Evolutionary conservation across 805 yeast species (phyloP), one percentile per base, ranked within the genome.

Genomic region (Ogataea neopini): DNA sequence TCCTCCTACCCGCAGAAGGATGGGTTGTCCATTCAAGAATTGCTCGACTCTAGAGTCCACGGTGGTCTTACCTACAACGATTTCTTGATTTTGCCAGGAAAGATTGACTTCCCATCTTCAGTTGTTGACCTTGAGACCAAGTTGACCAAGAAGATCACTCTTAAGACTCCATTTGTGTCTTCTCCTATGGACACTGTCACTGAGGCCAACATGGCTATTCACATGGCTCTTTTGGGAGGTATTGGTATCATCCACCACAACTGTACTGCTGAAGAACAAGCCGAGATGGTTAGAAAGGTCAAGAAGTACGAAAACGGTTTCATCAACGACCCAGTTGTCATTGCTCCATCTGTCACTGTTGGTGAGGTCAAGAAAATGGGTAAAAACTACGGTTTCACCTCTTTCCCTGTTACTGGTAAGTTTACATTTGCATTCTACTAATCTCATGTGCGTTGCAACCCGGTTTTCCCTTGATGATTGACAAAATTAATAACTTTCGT

Each of bases 131-230:
- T 92, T 67, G 96, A 91, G 60, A 79, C 96, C 55, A 86, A 80
- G 70, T 77, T 94, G 71, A 92, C 99, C 66, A 91, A 86, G 76
- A 86, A 85, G 65, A 94, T 94, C 76, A 72, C 94, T 47, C 77
- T 94, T 72, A 90, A 86, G 76, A 76, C 96, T 40, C 99, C 99
- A 49, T 89, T 94, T 59, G 92, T 94, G 51, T 92, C 98, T 17
- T 89, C 98, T 63, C 99, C 99, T 60, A 94, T 94, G 99, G 99
- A 94, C 74, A 94, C 99, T 42, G 99, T 94, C 58, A 94, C 99
- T 49, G 99, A 94, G 78, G 74, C 90, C 53, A 88, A 84, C 51
- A 94, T 94, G 99, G 99, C 99, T 57, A 92, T 94, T 61, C 84
- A 90, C 74, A 91, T 94, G 97, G 97, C 99, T 59, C 81, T 94